Evolutionary conservation across 2,329 filamentous ascomycete species (phyloP).

Genomic region (Aspergillus alliaceus): DNA sequence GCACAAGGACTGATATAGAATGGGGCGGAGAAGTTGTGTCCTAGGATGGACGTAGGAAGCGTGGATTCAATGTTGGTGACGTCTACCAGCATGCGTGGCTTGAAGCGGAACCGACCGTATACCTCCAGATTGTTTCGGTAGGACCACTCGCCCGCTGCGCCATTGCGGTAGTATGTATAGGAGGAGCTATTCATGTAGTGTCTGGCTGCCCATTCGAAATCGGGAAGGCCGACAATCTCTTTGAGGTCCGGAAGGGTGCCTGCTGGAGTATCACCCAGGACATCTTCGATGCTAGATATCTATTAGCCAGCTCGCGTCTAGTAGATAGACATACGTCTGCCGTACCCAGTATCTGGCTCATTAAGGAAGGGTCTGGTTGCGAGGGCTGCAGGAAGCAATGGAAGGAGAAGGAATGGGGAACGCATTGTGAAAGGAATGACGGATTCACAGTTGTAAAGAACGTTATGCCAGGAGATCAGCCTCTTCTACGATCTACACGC

Average conservation of each 20-base stretch:
- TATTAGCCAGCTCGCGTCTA: background rate
- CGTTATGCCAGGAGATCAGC: background rate
- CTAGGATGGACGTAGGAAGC: constrained; percentile 6
- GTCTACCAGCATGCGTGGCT: constrained; percentile 8
- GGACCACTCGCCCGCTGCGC: constrained; percentile 12
- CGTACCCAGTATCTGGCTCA: constrained; percentile 11
- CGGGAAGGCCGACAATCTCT: constrained; percentile 5
- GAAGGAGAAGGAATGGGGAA: constrained; percentile 2
- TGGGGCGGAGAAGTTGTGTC: constrained; percentile 12
- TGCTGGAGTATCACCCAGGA: constrained; percentile 5
- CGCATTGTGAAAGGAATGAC: constrained; percentile 8
- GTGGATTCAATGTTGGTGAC: constrained; percentile 11
- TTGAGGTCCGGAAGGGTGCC: constrained; percentile 6
- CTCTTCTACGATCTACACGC: background rate
- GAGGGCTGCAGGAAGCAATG: constrained; percentile 1
- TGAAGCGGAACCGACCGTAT: constrained; percentile 8
- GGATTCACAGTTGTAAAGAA: background rate
- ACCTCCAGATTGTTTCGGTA: constrained; percentile 13
- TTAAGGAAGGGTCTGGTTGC: constrained; percentile 11
- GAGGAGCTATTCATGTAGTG: constrained; percentile 10
- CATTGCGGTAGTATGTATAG: constrained; percentile 15
- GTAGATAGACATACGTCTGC: background rate
- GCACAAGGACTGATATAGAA: constrained; percentile 13
- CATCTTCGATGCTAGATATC: constrained; percentile 1
- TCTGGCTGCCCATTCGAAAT: constrained; percentile 11